Conservation (phyloP, 371 early-diverging fungal genomes). For the Mucor velutinosus region DNA sequence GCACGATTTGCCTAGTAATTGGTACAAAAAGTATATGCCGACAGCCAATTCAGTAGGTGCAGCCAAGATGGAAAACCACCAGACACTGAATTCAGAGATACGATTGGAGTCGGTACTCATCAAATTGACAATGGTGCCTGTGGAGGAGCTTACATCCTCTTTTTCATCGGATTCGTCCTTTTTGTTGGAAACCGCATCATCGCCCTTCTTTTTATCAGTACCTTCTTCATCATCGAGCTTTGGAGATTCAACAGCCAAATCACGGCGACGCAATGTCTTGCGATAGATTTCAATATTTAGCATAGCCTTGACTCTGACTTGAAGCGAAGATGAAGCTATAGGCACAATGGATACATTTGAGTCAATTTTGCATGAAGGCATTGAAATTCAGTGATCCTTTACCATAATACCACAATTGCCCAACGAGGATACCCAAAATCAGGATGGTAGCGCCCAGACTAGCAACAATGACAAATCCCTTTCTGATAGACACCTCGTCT, state of each 20-base stretch:
- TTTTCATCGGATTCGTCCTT: conserved; percentile 25
- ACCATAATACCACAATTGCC: conserved; percentile 56
- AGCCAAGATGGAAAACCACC: conserved; percentile 55
- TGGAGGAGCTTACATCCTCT: conserved; percentile 41
- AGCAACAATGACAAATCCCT: conserved; percentile 46
- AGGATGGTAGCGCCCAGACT: conserved; percentile 45
- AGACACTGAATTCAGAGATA: conserved; percentile 52
- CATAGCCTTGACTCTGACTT: conserved; percentile 53
- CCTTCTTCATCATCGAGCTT: conserved; percentile 48
- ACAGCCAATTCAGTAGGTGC: conserved; percentile 67
- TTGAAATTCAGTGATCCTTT: no score
- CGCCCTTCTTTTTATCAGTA: conserved; percentile 18
- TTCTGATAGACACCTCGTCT: conserved; percentile 12
- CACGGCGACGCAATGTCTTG: conserved; percentile 62
- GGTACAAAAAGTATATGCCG: conserved; percentile 66
- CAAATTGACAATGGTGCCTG: conserved; percentile 83
- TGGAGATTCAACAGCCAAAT: conserved; percentile 22
- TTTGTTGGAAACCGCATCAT: conserved; percentile 6
- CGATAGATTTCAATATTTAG: conserved; percentile 61
- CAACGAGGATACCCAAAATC: conserved; percentile 40
- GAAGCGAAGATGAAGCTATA: conserved; percentile 37
- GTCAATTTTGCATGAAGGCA: neutral
- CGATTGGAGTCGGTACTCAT: conserved; percentile 77
- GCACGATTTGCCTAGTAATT: conserved; percentile 66
- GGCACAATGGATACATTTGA: neutral